phyloP scores from a whole-genome alignment of 78 protist species.

The Bigelowiella natans region DNA sequence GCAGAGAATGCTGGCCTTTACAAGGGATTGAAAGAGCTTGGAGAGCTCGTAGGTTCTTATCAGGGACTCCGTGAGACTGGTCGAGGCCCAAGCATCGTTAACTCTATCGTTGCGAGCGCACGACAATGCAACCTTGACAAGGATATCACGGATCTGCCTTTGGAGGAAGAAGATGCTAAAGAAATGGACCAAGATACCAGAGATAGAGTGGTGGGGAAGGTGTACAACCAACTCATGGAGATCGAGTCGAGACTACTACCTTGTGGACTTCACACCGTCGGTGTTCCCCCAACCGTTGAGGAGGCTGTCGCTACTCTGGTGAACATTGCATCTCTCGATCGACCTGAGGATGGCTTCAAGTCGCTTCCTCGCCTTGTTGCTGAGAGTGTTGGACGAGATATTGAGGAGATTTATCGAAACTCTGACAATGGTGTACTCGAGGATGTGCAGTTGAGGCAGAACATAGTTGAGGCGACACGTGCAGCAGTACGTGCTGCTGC shows the following conservation, averaged over 20 bases:
- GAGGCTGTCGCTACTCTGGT: conserved; percentile 42
- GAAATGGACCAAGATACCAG: conserved; percentile 4
- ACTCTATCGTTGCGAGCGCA: conserved; percentile 35
- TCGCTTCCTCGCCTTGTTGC: conserved; percentile 30
- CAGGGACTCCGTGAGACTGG: conserved; percentile 24
- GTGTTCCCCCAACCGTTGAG: conserved; percentile 36
- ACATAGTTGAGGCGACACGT: conserved; percentile 14
- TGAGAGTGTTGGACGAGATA: conserved; percentile 23
- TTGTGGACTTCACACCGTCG: conserved; percentile 40
- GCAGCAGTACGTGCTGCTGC: conserved; percentile 25
- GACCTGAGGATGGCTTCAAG: conserved; percentile 25
- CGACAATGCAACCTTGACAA: conserved; percentile 40
- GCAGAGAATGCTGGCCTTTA: conserved; percentile 46
- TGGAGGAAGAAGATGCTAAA: neutral
- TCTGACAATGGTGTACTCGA: conserved; percentile 30
- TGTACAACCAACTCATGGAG: conserved; percentile 34
- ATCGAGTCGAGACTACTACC: conserved; percentile 44
- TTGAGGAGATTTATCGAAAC: conserved; percentile 30
- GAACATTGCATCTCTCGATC: conserved; percentile 36
- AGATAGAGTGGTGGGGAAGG: conserved; percentile 33
- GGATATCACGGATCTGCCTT: conserved; percentile 4
- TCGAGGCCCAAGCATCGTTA: conserved; percentile 28
- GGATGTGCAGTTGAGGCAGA: conserved; percentile 7
- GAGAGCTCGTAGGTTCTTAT: conserved; percentile 32
- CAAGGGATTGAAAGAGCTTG: conserved; percentile 42